Percentiles rank a stretch among this genome's conserved stretches.
Evolutionary conservation across 208 protist genomes (phyloP).

Genomic region (Trypanosoma cruzi): DNA sequence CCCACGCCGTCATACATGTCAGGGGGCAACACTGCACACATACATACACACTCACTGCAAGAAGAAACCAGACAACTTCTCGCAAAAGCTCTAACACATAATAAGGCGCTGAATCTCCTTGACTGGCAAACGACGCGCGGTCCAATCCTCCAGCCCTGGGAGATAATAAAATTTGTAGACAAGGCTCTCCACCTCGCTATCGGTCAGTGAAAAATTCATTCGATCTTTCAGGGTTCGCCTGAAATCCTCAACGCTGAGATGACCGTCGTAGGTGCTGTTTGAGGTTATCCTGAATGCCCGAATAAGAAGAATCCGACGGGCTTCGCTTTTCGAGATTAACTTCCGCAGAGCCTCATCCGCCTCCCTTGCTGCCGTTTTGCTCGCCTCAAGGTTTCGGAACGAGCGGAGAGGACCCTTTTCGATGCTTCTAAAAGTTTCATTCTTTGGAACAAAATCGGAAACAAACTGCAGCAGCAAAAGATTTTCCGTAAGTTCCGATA

Average conservation of each 20-base stretch:
- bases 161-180: conserved; percentile 85
- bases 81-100: conserved; percentile 39
- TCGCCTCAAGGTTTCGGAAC: conserved; percentile 31
- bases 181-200: conserved; percentile 73
- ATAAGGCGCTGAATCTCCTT: conserved; percentile 70
- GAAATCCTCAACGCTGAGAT: conserved; percentile 80
- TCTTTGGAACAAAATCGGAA: conserved; percentile 65
- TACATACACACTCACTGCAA: neutral
- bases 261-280: conserved; percentile 74
- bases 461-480: conserved; percentile 82
- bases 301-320: conserved; percentile 76
- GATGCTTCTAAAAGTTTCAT: conserved; percentile 20
- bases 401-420: conserved; percentile 36
- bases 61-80: too few relatives aligned
- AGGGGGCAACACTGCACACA: neutral
- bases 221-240: conserved; percentile 49
- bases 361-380: conserved; percentile 31
- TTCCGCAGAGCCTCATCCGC: conserved; percentile 66
- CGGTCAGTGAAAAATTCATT: conserved; percentile 63
- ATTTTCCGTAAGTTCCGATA: conserved; percentile 83
- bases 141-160: conserved; percentile 63
- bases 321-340: conserved; percentile 73
- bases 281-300: conserved; percentile 59
- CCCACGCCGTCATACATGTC: conserved; percentile 7
- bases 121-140: conserved; percentile 57